Conservation (phyloP, 78 protist species). For the Guillardia theta region DNA sequence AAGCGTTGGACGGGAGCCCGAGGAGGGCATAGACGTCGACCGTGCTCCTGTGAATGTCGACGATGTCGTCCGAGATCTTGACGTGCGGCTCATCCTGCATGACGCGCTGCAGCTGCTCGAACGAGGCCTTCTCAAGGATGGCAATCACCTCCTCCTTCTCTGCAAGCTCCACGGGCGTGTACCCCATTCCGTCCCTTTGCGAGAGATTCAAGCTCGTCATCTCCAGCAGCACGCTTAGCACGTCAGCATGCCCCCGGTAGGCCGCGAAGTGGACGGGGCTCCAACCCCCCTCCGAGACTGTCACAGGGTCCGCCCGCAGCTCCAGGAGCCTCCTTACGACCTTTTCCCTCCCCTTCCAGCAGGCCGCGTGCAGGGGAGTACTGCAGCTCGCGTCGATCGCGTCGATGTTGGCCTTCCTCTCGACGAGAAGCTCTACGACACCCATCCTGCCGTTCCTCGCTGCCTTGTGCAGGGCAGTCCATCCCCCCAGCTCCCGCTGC, state of each 20-base stretch:
- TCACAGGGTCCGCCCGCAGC: neutral
- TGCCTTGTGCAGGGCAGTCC: constrained; percentile 21
- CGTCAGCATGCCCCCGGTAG: neutral
- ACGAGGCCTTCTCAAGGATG: too few species aligned
- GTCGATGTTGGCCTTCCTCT: neutral
- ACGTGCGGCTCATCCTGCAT: too few species aligned
- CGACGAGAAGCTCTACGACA: neutral
- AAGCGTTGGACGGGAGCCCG: too few species aligned
- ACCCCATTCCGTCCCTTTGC: neutral
- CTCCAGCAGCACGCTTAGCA: neutral
- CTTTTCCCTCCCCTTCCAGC: neutral
- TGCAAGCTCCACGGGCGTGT: neutral
- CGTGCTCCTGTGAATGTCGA: too few species aligned
- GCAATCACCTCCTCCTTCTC: neutral
- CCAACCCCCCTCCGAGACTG: neutral
- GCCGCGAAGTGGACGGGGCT: neutral
- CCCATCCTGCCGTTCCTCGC: neutral
- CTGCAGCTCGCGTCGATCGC: neutral
- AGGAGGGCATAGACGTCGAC: too few species aligned
- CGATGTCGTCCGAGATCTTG: too few species aligned
- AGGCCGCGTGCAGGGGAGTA: constrained; percentile 16
- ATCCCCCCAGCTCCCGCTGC: neutral
- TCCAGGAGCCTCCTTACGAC: neutral
- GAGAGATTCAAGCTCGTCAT: neutral
- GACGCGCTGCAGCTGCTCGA: too few species aligned